Evolutionary conservation across 2,329 filamentous ascomycete species (phyloP), one percentile per base, ranked within the genome.

Genomic region (Diaporthe vaccinii): DNA sequence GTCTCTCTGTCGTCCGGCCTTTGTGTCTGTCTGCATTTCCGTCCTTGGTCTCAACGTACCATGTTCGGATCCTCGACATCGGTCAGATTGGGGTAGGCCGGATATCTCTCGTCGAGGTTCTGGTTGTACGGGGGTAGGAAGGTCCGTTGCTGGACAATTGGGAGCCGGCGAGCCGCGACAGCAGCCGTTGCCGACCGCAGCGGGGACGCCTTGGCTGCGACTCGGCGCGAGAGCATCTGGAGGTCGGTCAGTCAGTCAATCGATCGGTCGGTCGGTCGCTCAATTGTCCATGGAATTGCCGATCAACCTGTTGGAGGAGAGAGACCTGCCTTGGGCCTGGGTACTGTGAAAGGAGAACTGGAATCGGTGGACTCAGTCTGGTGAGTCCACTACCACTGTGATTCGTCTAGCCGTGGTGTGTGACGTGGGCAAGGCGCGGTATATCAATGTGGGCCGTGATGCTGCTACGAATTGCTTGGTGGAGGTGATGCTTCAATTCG

Each of bases 151-250:
- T 92, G 91, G 77, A 87, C 82, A 76, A 88, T 83, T 71, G 90
- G 87, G 44, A 90, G 83, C 82, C 86, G 86, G 82, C 86, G 87
- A 80, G 84, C 82, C 78, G 86, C 84, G 76, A 86, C 83, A 72
- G 87, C 83, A 77, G 85, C 82, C 10, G 75, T 62, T 75, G 83
- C 85, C 81, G 86, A 86, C 79, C 87, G 85, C 81, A 87, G 79
- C 78, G 84, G 84, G 80, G 85, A 82, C 75, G 86, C 87, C 85
- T 89, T 88, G 80, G 59, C 59, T 65, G 85, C 87, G 84, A 92
- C 85, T 86, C 89, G 89, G 85, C 88, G 87, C 78, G 88, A 86
- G 83, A 92, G 87, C 91, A 93, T 92, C 90, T 92, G 80, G 20
- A 68, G 20, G 65, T 14, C 15, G 46, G 36, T 15, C 65, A 74